phyloP scores from a whole-genome alignment of 23 red algal species.

The Gracilaria caudata region DNA sequence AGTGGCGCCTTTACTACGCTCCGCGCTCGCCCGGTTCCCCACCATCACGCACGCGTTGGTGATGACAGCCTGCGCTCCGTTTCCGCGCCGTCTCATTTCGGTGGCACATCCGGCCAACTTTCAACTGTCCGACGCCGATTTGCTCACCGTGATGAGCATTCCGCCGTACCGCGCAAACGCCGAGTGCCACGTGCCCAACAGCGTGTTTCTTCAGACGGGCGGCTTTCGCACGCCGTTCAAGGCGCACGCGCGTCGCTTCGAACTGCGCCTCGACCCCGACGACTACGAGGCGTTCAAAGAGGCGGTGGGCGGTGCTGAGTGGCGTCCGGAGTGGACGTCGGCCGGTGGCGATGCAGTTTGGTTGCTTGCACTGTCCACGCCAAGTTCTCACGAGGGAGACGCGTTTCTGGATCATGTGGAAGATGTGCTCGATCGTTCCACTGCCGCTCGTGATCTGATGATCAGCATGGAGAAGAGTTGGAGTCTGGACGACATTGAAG shows the following conservation, averaged over 20 bases:
- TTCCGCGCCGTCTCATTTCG: slow-evolving; percentile 39
- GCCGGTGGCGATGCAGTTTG: slow-evolving; percentile 41
- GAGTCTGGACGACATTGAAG: slow-evolving; percentile 37
- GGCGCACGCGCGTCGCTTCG: not conserved
- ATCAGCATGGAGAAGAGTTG: slow-evolving; percentile 64
- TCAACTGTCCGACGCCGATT: slow-evolving; percentile 40
- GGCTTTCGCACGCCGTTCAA: slow-evolving; percentile 14
- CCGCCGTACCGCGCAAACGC: slow-evolving; percentile 16
- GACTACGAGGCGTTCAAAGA: slow-evolving; percentile 53
- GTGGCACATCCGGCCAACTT: slow-evolving; percentile 6
- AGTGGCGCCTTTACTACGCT: slow-evolving; percentile 22
- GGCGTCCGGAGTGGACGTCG: slow-evolving; percentile 65
- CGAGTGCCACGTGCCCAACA: not conserved
- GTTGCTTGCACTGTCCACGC: slow-evolving; percentile 30
- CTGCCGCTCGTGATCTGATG: slow-evolving; percentile 39
- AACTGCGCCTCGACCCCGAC: slow-evolving; percentile 57
- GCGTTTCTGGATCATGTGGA: slow-evolving; percentile 31
- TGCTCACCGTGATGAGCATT: slow-evolving; percentile 36
- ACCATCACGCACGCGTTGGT: slow-evolving; percentile 41
- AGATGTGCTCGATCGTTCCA: slow-evolving; percentile 26
- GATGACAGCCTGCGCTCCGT: slow-evolving; percentile 58
- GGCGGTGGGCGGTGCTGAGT: slow-evolving; percentile 43
- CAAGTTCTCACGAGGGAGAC: not conserved
- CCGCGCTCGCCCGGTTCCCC: slow-evolving; percentile 6
- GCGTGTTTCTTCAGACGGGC: slow-evolving; percentile 38